phyloP scores from a whole-genome alignment of 768 basidiomycete species.

The Sutorius australiensis region DNA sequence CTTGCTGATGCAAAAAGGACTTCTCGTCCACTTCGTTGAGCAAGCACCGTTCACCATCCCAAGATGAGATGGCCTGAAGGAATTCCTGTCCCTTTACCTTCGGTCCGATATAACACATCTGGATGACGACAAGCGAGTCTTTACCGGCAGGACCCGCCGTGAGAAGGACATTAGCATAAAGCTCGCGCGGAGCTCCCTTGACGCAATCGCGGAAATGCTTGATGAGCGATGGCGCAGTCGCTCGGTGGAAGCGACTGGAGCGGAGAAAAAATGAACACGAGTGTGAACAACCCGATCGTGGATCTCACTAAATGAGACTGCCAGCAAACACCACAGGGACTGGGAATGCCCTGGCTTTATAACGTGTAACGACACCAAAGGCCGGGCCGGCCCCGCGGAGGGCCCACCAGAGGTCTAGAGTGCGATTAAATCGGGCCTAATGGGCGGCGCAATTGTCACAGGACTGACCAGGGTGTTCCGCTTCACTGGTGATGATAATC shows the following conservation, averaged over 20 bases:
- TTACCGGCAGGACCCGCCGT: conserved; percentile 85
- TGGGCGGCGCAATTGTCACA: not conserved
- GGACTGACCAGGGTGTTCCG: conserved; percentile 60
- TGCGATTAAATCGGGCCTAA: not conserved
- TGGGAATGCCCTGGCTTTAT: conserved; percentile 84
- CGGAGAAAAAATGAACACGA: conserved; percentile 6
- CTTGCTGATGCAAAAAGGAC: conserved; percentile 84
- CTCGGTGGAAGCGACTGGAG: conserved; percentile 75
- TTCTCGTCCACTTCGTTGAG: conserved; percentile 91
- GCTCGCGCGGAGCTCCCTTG: conserved; percentile 80
- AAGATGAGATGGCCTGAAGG: conserved; percentile 79
- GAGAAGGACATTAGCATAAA: conserved; percentile 87
- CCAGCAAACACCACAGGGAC: conserved; percentile 90
- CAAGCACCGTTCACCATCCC: conserved; percentile 84
- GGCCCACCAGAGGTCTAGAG: conserved; percentile 82
- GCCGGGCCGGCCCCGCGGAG: conserved; percentile 79
- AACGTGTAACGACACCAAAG: conserved; percentile 84
- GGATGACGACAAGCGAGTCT: conserved; percentile 84
- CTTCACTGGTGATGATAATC: conserved; percentile 74
- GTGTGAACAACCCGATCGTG: not conserved
- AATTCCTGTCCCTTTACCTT: conserved; percentile 72
- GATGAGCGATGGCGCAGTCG: conserved; percentile 85
- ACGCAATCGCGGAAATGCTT: conserved; percentile 92
- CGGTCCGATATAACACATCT: conserved; percentile 85
- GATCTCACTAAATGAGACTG: conserved; percentile 82